Evolutionary conservation across 2,329 filamentous ascomycete species (phyloP).

Genomic region (Colletotrichum orchidophilum): DNA sequence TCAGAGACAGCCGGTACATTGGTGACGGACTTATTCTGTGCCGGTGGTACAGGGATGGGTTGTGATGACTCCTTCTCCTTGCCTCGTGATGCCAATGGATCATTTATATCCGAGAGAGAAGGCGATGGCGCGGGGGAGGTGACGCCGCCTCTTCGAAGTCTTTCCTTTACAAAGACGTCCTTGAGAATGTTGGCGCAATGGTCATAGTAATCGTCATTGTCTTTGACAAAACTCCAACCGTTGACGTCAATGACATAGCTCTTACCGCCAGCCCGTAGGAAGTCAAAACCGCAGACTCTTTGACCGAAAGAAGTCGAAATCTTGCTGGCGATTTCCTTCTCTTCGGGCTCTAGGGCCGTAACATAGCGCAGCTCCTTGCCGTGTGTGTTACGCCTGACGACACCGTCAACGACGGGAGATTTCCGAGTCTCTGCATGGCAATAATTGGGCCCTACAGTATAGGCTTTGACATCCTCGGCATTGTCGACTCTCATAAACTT

Average conservation of each 20-base stretch:
- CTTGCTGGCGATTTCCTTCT: conserved; percentile 86
- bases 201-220: conserved; percentile 98
- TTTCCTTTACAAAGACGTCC: conserved; percentile 88
- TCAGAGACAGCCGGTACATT: conserved; percentile 21
- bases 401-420: conserved; percentile 94
- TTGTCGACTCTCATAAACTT: conserved; percentile 98
- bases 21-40: conserved; percentile 26
- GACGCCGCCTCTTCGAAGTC: conserved; percentile 70
- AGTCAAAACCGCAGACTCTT: conserved; percentile 93
- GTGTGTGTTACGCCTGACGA: conserved; percentile 95
- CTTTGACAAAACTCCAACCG: conserved; percentile 99
- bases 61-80: conserved; percentile 52
- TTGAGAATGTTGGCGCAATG: conserved; percentile 86
- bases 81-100: conserved; percentile 43
- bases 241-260: conserved; percentile 99
- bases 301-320: conserved; percentile 95
- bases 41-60: conserved; percentile 14
- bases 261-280: conserved; percentile 85
- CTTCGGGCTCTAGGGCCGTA: conserved; percentile 81
- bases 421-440: conserved; percentile 98
- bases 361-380: conserved; percentile 98
- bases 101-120: conserved; percentile 50
- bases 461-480: conserved; percentile 97
- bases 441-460: conserved; percentile 91
- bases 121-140: conserved; percentile 62